phyloP scores from a whole-genome alignment of 495 filamentous ascomycete species.

The Terfezia boudieri region DNA sequence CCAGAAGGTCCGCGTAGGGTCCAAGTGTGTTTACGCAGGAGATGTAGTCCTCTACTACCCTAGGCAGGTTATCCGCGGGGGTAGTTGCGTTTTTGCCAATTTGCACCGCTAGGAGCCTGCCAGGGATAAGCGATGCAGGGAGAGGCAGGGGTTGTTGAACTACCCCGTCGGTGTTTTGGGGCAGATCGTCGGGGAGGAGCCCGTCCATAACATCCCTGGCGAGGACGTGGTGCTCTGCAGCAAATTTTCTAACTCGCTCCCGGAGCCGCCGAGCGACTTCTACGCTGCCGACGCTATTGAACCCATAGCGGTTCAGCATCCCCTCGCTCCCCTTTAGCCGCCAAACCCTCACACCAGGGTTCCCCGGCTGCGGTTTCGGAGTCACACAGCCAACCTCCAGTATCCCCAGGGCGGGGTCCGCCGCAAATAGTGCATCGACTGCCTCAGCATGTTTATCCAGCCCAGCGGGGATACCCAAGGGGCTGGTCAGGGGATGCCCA shows the following conservation, averaged over 20 bases:
- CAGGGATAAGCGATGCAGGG: slow-evolving; percentile 51
- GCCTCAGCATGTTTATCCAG: slow-evolving; percentile 86
- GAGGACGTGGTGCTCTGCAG: slow-evolving; percentile 41
- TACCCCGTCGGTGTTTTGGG: background rate
- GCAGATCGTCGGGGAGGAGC: slow-evolving; percentile 16
- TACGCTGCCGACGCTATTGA: slow-evolving; percentile 79
- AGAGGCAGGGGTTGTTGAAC: slow-evolving; percentile 7
- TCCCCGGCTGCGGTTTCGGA: slow-evolving; percentile 63
- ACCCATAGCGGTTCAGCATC: slow-evolving; percentile 84
- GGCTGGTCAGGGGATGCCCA: slow-evolving; percentile 54
- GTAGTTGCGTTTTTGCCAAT: slow-evolving; percentile 93
- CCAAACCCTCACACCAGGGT: slow-evolving; percentile 71
- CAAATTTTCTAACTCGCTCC: slow-evolving; percentile 54
- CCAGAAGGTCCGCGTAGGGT: slow-evolving; percentile 74
- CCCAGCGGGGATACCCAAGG: slow-evolving; percentile 77
- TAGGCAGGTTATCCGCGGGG: slow-evolving; percentile 57
- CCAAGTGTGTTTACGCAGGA: slow-evolving; percentile 63
- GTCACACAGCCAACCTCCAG: slow-evolving; percentile 87
- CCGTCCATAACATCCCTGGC: slow-evolving; percentile 54
- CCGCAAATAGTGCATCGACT: slow-evolving; percentile 54
- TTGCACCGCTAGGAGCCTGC: slow-evolving; percentile 70
- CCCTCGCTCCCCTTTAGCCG: slow-evolving; percentile 57
- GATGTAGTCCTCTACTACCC: slow-evolving; percentile 66
- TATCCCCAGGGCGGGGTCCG: slow-evolving; percentile 43
- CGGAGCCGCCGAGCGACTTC: slow-evolving; percentile 59